These are phyloP conservation scores for Creolimax fragrantissima DNA, from an alignment of 78 protist genomes.

Conservation along the genomic window DNA sequence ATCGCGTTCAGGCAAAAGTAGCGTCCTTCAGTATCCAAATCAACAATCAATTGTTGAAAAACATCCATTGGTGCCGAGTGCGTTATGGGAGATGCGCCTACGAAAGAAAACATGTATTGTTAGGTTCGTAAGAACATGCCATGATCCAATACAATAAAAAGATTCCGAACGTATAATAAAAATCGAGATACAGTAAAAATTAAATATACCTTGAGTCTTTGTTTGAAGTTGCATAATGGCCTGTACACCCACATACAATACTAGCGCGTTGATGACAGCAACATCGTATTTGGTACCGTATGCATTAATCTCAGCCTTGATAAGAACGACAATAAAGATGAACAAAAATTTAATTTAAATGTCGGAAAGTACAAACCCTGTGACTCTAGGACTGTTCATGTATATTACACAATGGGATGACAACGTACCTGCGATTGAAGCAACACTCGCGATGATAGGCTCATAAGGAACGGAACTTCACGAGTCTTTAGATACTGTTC, in stretches of 20 bases:
- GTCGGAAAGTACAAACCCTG: no score
- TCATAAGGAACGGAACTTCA: conserved; percentile 3
- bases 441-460: not conserved
- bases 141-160: not conserved
- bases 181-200: no score
- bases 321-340: no score
- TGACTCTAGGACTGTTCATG: no score
- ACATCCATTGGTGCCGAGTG: conserved; percentile 73
- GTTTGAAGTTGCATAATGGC: conserved; percentile 58
- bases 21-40: conserved; percentile 84
- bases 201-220: conserved; percentile 13
- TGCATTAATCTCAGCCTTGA: conserved; percentile 17
- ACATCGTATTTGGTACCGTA: conserved; percentile 58
- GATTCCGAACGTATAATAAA: no score
- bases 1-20: conserved; percentile 84
- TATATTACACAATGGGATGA: no score
- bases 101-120: not conserved
- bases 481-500: not conserved
- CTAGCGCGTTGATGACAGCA: conserved; percentile 84
- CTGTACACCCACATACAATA: conserved; percentile 57
- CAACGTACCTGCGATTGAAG: not conserved
- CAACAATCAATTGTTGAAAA: conserved; percentile 50
- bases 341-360: no score
- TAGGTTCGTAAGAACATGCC: not conserved
- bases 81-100: not conserved